Evolutionary conservation across 371 early-diverging fungal genomes (phyloP).

Genomic region (Saksenaea vasiformis): DNA sequence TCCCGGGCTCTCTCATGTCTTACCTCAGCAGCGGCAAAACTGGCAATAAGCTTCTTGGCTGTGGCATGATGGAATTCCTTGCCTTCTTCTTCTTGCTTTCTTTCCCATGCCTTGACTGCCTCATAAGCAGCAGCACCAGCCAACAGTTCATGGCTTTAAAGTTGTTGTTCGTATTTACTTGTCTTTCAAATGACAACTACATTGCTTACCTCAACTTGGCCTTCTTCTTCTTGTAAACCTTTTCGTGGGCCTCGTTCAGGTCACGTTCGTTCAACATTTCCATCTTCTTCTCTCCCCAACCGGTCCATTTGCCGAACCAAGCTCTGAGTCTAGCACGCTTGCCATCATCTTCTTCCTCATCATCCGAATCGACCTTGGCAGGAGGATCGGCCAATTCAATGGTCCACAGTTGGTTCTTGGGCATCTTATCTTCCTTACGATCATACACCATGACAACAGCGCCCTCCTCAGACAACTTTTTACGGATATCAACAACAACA

Average conservation of each 20-base stretch:
- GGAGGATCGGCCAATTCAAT: constrained; percentile 33
- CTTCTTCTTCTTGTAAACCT: constrained; percentile 36
- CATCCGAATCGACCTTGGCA: constrained; percentile 28
- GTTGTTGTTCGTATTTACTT: too few relatives aligned
- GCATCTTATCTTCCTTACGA: constrained; percentile 23
- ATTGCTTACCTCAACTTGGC: constrained; percentile 28
- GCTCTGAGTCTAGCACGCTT: constrained; percentile 34
- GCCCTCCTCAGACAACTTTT: constrained; percentile 23
- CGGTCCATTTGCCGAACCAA: constrained; percentile 36
- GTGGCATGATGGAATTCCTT: constrained; percentile 33
- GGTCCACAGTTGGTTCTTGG: constrained; percentile 27
- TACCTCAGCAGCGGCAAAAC: constrained; percentile 48
- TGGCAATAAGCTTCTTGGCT: constrained; percentile 50
- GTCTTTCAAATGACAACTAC: too few relatives aligned
- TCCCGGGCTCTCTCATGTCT: background rate
- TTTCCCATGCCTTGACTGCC: constrained; percentile 49
- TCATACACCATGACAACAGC: constrained; percentile 26
- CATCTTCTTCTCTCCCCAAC: constrained; percentile 29
- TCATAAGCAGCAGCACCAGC: constrained; percentile 59
- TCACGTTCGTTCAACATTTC: constrained; percentile 27
- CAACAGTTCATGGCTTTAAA: constrained; percentile 44
- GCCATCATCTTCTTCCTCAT: constrained; percentile 35
- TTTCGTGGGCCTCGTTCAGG: constrained; percentile 34
- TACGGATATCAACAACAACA: constrained; percentile 26
- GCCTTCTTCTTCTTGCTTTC: constrained; percentile 30